These are phyloP conservation scores for Eremomyces bilateralis DNA, from an alignment of 495 filamentous ascomycete genomes.

Conservation along the genomic window DNA sequence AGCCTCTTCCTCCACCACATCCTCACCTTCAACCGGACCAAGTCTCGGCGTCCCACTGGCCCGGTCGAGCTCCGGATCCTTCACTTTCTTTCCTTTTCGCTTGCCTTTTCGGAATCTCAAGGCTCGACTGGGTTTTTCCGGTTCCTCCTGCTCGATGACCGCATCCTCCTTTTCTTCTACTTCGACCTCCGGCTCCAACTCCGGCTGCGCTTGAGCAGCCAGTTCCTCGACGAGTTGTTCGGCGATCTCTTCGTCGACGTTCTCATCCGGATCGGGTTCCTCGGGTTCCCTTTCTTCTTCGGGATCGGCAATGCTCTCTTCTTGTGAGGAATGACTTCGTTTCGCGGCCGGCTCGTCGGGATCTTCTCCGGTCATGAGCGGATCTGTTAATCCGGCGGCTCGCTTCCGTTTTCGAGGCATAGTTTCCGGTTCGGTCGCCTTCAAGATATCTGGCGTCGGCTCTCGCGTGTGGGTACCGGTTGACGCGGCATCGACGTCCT, in stretches of 20 bases:
- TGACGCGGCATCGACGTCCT: neutral
- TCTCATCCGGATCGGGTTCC: neutral
- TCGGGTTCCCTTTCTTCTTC: constrained; percentile 6
- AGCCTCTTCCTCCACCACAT: constrained; percentile 11
- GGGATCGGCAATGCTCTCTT: constrained; percentile 2
- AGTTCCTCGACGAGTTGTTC: constrained; percentile 8
- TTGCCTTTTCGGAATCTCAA: constrained; percentile 16
- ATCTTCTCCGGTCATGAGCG: constrained; percentile 19
- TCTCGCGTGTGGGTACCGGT: neutral
- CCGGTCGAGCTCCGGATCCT: constrained; percentile 4
- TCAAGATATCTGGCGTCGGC: neutral
- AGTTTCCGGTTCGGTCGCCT: neutral
- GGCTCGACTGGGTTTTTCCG: constrained; percentile 11
- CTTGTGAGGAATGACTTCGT: constrained; percentile 30
- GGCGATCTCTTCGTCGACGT: constrained; percentile 6
- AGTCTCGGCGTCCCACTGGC: constrained; percentile 1
- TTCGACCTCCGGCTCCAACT: constrained; percentile 9
- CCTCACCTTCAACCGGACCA: constrained; percentile 4
- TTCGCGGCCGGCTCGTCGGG: constrained; percentile 32
- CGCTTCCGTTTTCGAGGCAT: constrained; percentile 19
- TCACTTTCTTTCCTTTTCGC: constrained; percentile 15
- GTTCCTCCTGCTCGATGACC: constrained; percentile 6
- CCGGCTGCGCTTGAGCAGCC: neutral
- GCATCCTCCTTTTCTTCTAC: constrained; percentile 10
- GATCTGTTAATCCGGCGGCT: constrained; percentile 16